Evolutionary conservation across 805 yeast species (phyloP).

Genomic region (Saccharomycopsis fodiens): DNA sequence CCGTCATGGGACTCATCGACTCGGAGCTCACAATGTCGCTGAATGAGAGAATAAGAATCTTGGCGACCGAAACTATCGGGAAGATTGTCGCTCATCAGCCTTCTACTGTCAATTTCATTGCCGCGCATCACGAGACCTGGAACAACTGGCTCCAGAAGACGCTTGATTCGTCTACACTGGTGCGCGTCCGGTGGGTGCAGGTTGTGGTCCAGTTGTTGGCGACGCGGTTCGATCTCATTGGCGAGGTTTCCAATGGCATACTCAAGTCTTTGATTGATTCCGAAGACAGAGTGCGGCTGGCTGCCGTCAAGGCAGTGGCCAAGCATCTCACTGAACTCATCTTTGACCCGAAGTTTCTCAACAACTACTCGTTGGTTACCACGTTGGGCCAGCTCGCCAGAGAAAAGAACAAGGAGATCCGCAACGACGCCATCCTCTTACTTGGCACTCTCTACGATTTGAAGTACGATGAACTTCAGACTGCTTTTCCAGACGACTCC

Average conservation of each 20-base stretch:
- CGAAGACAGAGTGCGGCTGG: conserved; percentile 63
- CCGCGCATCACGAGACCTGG: conserved; percentile 54
- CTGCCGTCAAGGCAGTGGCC: conserved; percentile 47
- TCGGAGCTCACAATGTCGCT: conserved; percentile 69
- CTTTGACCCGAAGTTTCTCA: conserved; percentile 41
- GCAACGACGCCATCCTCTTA: conserved; percentile 49
- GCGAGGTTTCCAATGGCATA: conserved; percentile 50
- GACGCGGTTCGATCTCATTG: conserved; percentile 34
- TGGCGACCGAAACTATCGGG: conserved; percentile 73
- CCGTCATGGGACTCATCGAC: conserved; percentile 72
- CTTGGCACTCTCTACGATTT: conserved; percentile 48
- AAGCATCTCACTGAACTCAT: conserved; percentile 35
- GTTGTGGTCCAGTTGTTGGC: conserved; percentile 42
- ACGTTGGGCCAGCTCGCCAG: conserved; percentile 58
- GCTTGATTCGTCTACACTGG: conserved; percentile 56
- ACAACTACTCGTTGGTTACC: conserved; percentile 34
- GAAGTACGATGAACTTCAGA: conserved; percentile 17
- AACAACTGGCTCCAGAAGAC: conserved; percentile 67
- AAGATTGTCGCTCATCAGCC: conserved; percentile 44
- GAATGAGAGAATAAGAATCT: conserved; percentile 47
- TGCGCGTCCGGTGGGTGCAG: conserved; percentile 65
- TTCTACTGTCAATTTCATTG: conserved; percentile 49
- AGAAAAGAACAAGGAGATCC: conserved; percentile 60
- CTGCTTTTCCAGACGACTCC: background rate
- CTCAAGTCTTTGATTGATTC: conserved; percentile 66